Percentiles rank a stretch among this genome's conserved stretches.
Evolutionary conservation across 2,329 filamentous ascomycete species (phyloP).

Genomic region (Gaeumannomyces sp.): DNA sequence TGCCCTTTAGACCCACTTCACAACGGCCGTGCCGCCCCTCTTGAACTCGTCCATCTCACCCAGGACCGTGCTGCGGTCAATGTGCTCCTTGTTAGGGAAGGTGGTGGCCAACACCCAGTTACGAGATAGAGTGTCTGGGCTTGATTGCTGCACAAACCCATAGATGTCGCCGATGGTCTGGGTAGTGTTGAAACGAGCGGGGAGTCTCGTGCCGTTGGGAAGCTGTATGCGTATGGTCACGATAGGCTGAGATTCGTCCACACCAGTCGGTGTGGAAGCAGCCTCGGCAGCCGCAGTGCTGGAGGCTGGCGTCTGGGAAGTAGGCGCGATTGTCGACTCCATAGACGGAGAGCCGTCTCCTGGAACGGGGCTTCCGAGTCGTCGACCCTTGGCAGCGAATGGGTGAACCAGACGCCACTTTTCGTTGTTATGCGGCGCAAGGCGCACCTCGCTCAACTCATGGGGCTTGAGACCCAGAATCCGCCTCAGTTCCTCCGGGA

Average conservation of each 20-base stretch:
- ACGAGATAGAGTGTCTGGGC: slow-evolving; percentile 48
- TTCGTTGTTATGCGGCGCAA: too few relatives aligned
- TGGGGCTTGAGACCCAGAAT: too few relatives aligned
- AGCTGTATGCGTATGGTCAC: slow-evolving; percentile 71
- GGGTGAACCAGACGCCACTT: too few relatives aligned
- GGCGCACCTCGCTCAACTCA: too few relatives aligned
- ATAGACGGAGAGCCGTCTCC: slow-evolving; percentile 33
- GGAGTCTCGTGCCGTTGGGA: slow-evolving; percentile 68
- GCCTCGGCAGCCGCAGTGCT: slow-evolving; percentile 19
- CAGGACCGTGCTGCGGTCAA: slow-evolving; percentile 54
- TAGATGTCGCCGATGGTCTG: slow-evolving; percentile 76
- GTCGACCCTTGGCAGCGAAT: slow-evolving; percentile 31
- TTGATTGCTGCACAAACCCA: slow-evolving; percentile 62
- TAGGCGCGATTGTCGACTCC: too few relatives aligned
- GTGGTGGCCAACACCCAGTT: slow-evolving; percentile 73
- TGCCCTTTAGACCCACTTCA: slow-evolving; percentile 46
- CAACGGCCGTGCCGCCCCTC: slow-evolving; percentile 58
- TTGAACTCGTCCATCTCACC: slow-evolving; percentile 60
- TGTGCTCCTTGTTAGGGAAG: slow-evolving; percentile 76
- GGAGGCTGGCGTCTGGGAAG: too few relatives aligned
- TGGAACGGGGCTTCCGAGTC: slow-evolving; percentile 72
- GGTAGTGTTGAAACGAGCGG: slow-evolving; percentile 75
- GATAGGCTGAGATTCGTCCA: slow-evolving; percentile 62
- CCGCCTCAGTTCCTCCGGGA: too few relatives aligned
- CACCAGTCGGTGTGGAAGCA: slow-evolving; percentile 29